Percentiles rank a stretch among this genome's conserved stretches.
These are phyloP conservation scores for Talaromyces marneffei DNA, from an alignment of 2,329 filamentous ascomycete genomes.

Conservation along the genomic window DNA sequence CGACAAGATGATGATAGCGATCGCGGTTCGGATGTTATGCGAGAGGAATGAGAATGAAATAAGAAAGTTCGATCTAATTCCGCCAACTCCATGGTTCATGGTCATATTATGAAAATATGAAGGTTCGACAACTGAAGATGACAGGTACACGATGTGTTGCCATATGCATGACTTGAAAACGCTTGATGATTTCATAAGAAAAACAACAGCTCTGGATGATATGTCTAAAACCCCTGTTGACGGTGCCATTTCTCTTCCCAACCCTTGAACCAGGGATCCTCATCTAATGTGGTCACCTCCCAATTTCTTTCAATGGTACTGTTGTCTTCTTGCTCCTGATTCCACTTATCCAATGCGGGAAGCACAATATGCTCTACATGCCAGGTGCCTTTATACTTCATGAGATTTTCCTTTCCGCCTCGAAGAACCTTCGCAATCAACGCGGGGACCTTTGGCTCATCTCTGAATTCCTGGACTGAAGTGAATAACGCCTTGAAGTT, in stretches of 20 bases:
- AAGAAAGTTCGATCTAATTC: background rate
- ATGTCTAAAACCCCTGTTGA: conserved; percentile 53
- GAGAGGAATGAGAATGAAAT: conserved; percentile 3
- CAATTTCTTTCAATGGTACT: conserved; percentile 58
- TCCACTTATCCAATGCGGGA: conserved; percentile 59
- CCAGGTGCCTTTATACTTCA: conserved; percentile 79
- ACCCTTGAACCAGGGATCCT: conserved; percentile 68
- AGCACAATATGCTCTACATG: conserved; percentile 69
- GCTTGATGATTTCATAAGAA: background rate
- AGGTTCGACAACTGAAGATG: background rate
- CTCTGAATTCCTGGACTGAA: conserved; percentile 60
- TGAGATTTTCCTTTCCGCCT: conserved; percentile 63
- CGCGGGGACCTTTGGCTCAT: conserved; percentile 68
- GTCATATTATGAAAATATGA: background rate
- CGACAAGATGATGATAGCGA: conserved; percentile 8
- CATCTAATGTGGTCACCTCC: conserved; percentile 63
- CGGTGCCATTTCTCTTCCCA: conserved; percentile 71
- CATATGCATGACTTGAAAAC: background rate
- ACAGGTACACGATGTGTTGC: background rate
- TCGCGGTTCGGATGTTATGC: background rate
- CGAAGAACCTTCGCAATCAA: conserved; percentile 63
- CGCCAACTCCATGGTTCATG: background rate
- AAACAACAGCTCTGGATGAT: conserved; percentile 1
- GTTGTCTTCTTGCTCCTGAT: conserved; percentile 58
- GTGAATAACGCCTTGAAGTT: conserved; percentile 88